Evolutionary conservation across 2,329 filamentous ascomycete genomes (phyloP), one percentile per base, ranked within the genome.

Genomic region (Lachnum nothofagi): DNA sequence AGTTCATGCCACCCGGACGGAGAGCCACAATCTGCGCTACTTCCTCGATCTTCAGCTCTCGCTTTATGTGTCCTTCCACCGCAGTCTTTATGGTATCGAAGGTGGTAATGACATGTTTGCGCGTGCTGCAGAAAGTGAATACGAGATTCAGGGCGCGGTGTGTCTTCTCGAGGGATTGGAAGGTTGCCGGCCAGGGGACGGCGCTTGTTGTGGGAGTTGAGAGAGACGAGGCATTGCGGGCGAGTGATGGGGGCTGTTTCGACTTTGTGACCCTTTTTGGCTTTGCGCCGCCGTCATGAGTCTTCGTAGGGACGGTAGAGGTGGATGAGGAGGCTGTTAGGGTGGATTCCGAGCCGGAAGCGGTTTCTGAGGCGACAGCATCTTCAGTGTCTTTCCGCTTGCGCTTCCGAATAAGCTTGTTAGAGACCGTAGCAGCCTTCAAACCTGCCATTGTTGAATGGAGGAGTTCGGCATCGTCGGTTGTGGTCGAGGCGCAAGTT

Each of bases 121-220:
- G 83, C 1, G 91, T 91, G 64, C 84, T 93, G 70, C 89, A 95
- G 64, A 98, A 97, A 0, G 93, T 97, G 61, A 89, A 95, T 1
- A 97, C 89, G 1, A 97, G 71, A 60, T 95, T 98, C 51, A 98
- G 71, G 1, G 93, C 91, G 52, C 83, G 80, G 65, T 97, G 87
- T 0, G 84, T 86, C 65, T 84, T 83, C 22, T 85, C 82, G 7
- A 97, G 75, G 35, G 75, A 72, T 48, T 80, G 84, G 66, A 97
- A 88, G 39, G 78, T 73, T 1, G 80, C 75, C 0, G 91, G 90
- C 90, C 91, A 96, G 35, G 62, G 57, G 9, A 64, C 48, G 9
- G 50, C 39, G 34, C 51, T 59, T 27, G 56, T 60, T 14, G 61
- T 53, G 2, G 57, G 49, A 31, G 48, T 57, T 3, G 58, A 60